Evolutionary conservation across 208 protist genomes (phyloP), one percentile per base, ranked within the genome.

Genomic region (Strigomonas culicis): DNA sequence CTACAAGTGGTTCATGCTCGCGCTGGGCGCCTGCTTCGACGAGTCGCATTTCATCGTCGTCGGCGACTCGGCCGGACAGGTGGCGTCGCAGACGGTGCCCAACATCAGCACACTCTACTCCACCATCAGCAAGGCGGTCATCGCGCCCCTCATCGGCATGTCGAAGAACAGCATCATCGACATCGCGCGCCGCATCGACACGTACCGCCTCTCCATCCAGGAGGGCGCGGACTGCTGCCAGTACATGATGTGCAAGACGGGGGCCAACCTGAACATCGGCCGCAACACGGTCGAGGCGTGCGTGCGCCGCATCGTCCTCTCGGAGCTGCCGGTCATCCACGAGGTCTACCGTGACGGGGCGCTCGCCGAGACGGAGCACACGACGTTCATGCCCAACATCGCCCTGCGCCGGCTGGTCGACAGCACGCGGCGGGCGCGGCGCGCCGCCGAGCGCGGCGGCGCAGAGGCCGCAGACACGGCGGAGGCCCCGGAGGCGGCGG

Each of bases 1-100:
- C 59, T 94, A 94, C 71, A 94, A 91, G 76, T 88, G 83, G 85
- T 90, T 79, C 60, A 94, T 94, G 88, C 80, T 94, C 39, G 67
- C 77, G 3, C 79, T 94, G 39, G 69, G 69, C 30, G 82, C 82
- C 19, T 46, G 53, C 49, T 86, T 89, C 44, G 79, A 88, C 63
- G 79, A 85, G 60, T 77, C 76, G 2, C 66, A 68, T 28, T 76
- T 89, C 64, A 81, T 93, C 46, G 75, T 88, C 17, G 84, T 77
- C 1, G 88, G 88, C 24, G 88, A 94, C 70, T 92, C 84, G 2
- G 75, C 79, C 11, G 84, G 82, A 3, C 88, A 94, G 74, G 88
- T 94, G 52, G 88, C 88, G 21, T 90, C 82, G 47, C 88, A 94
- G 73, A 94, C 88, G 53, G 72, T 90, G n/a, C 63, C 72, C 59